Evolutionary conservation across 768 basidiomycete species (phyloP).

Genomic region (Mrakia frigida): DNA sequence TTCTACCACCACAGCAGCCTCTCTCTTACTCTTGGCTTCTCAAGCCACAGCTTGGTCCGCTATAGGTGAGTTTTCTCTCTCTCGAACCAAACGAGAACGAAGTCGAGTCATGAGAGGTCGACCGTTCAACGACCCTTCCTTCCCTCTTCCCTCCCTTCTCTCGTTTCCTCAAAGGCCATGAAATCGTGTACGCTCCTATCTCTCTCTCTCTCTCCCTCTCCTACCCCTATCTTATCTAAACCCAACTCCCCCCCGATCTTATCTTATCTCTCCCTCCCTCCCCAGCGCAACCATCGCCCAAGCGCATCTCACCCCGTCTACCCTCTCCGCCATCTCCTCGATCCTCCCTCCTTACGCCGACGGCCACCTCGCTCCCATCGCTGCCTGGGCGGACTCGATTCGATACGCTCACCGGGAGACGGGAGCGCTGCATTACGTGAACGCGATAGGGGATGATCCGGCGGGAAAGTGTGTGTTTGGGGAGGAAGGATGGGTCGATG

Average conservation of each 20-base stretch:
- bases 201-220: background rate
- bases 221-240: background rate
- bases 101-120: background rate
- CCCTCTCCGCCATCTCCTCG: slow-evolving; percentile 60
- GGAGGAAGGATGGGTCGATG: slow-evolving; percentile 63
- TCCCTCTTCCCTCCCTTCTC: background rate
- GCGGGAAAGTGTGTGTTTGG: slow-evolving; percentile 67
- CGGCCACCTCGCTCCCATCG: slow-evolving; percentile 76
- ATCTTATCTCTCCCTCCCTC: background rate
- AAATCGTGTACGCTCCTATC: slow-evolving; percentile 54
- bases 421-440: slow-evolving; percentile 52
- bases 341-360: slow-evolving; percentile 57
- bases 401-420: slow-evolving; percentile 43
- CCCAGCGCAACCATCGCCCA: slow-evolving; percentile 77
- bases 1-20: background rate
- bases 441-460: slow-evolving; percentile 70
- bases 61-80: background rate
- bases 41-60: slow-evolving; percentile 15
- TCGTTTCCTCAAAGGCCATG: slow-evolving; percentile 58
- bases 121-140: background rate
- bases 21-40: background rate
- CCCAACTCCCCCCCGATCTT: background rate
- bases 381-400: slow-evolving; percentile 80
- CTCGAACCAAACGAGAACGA: background rate
- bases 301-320: slow-evolving; percentile 72